These are phyloP conservation scores for Xylariaceae sp. DNA, from an alignment of 2,329 filamentous ascomycete genomes.

Conservation along the genomic window DNA sequence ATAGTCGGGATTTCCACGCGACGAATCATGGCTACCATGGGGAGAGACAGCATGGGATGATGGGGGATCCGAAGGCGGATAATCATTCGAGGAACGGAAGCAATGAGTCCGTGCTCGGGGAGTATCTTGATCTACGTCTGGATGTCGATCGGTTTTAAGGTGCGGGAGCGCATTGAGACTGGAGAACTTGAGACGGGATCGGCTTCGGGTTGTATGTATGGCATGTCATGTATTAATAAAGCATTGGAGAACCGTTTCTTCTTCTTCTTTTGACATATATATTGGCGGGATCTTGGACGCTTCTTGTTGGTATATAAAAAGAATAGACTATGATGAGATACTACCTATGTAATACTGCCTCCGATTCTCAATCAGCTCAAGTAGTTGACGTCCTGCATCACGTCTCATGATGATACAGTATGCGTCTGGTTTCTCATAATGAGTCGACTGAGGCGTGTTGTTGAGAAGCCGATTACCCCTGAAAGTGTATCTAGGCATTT, in stretches of 20 bases:
- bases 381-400: background rate
- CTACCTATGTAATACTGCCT: background rate
- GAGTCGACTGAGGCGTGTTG: no score
- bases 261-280: background rate
- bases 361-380: background rate
- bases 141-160: background rate
- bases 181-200: no score
- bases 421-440: background rate
- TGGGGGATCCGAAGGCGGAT: constrained; percentile 4
- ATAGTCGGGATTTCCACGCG: constrained; percentile 13
- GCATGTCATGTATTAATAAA: background rate
- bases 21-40: constrained; percentile 4
- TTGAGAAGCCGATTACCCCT: no score
- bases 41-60: background rate
- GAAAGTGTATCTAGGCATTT: no score
- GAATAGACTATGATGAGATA: background rate
- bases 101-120: constrained; percentile 26
- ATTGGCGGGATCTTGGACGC: background rate
- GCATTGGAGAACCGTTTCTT: background rate
- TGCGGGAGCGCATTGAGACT: no score
- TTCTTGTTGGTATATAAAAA: background rate
- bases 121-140: constrained; percentile 27
- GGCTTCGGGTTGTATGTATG: background rate
- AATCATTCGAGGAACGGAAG: constrained; percentile 24
- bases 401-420: background rate